Conservation (phyloP, 129 eudicot species). For the Centaurea solstitialis region DNA sequence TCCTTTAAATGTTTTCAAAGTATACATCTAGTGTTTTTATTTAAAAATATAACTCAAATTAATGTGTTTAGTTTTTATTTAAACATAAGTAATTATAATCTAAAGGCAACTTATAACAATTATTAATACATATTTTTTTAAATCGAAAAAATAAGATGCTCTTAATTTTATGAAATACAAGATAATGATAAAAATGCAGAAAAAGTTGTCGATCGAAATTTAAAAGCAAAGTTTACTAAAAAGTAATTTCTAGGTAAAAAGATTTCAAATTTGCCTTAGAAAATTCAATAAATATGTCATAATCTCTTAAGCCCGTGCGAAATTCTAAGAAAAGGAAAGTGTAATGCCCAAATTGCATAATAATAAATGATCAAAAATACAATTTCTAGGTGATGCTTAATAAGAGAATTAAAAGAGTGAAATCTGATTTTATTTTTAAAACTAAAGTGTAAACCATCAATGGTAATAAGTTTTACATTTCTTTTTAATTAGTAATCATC, state of each 20-base stretch:
- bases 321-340: neutral
- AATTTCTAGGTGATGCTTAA: too few species aligned
- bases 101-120: neutral
- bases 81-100: neutral
- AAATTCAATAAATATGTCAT: neutral
- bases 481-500: too few species aligned
- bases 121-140: neutral
- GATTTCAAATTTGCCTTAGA: too few species aligned
- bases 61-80: neutral
- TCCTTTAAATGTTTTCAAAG: neutral
- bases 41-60: neutral
- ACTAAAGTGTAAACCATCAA: neutral
- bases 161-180: neutral
- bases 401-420: neutral
- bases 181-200: too few species aligned
- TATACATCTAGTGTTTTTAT: neutral
- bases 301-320: too few species aligned
- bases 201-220: neutral
- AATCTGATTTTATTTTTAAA: neutral
- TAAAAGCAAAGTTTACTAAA: neutral
- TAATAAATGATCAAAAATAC: neutral
- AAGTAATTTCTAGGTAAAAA: neutral
- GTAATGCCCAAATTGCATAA: neutral
- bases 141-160: neutral
- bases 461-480: neutral